Evolutionary conservation across 2,329 filamentous ascomycete genomes (phyloP), one percentile per base, ranked within the genome.

Genomic region (Cercospora beticola): DNA sequence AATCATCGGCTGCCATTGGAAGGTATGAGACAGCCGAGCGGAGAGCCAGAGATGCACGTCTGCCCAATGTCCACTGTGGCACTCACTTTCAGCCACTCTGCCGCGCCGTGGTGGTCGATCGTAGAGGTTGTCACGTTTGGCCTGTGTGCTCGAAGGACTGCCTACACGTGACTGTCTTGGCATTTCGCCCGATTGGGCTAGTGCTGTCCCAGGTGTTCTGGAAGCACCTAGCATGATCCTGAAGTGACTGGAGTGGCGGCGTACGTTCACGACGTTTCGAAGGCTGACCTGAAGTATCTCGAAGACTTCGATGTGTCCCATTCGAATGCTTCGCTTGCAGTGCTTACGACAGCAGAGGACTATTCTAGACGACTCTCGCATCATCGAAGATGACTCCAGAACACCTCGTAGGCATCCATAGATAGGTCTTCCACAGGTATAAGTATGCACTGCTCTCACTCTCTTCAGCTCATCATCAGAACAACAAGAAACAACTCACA

Each of bases 401-500:
- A 68, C 33, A 52, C 4, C 59, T 62, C 49, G 57, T 56, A 57
- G 54, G 46, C 63, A 62, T 49, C 65, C 30, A 65, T 36, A 33
- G 16, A 30, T 23, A 36, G 16, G 23, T 40, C 16, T 31, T 33
- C 57, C 21, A 26, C 68, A 64, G 69, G 65, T 73, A 73, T 73
- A 73, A 70, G 70, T 65, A 57, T 31, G 33, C 40, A 49, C 59
- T 68, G 23, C 40, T 62, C 21, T 36, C 36, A 61, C 58, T 28
- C 16, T 40, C 9, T 66, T 64, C 31, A 23, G 57, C 40, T 30
- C 61, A 67, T 70, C 72, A 71, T 75, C 72, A 72, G 66, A 68
- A 73, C 65, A 74, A 74, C 67, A 70, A 58, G 40, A 49, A 74
- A 65, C 68, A 69, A 62, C 67, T 30, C 69, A 58, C 64, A 71